Evolutionary conservation across 2,329 filamentous ascomycete species (phyloP).

Genomic region (Colletotrichum cuscutae): DNA sequence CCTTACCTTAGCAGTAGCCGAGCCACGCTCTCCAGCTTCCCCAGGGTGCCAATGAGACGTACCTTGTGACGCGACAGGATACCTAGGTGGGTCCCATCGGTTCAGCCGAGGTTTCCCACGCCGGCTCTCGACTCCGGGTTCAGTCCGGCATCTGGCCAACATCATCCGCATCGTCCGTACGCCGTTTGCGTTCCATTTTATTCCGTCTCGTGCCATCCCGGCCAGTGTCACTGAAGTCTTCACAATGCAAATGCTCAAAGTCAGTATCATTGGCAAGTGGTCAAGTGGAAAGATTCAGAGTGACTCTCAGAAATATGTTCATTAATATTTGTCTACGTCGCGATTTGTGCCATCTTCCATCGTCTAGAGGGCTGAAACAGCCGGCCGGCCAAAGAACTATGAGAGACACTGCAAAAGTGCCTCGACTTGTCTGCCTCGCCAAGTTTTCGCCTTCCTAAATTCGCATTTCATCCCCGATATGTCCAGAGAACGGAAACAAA

Average conservation of each 20-base stretch:
- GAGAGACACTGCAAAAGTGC: slow-evolving; percentile 29
- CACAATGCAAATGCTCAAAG: no score
- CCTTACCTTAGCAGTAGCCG: not conserved
- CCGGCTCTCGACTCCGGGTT: not conserved
- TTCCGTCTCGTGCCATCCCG: not conserved
- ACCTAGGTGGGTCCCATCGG: not conserved
- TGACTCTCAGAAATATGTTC: slow-evolving; percentile 41
- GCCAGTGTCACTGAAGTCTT: no score
- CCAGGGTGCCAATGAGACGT: slow-evolving; percentile 6
- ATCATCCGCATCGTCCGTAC: not conserved
- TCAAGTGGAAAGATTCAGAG: not conserved
- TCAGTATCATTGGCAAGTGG: no score
- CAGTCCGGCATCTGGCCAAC: not conserved
- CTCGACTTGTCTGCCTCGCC: slow-evolving; percentile 29
- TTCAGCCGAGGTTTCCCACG: slow-evolving; percentile 23
- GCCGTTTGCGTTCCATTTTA: not conserved
- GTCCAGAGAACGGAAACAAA: slow-evolving; percentile 35
- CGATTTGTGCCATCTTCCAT: slow-evolving; percentile 36
- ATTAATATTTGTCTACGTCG: slow-evolving; percentile 52
- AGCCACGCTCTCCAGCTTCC: not conserved
- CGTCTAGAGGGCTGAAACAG: slow-evolving; percentile 31
- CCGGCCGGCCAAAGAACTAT: slow-evolving; percentile 27
- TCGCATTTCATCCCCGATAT: slow-evolving; percentile 33
- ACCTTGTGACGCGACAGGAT: slow-evolving; percentile 15
- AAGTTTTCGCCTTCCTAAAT: slow-evolving; percentile 26